Base-by-base conservation (phyloP, 1,284 basidiomycete genomes). In the Coniferiporia sulphurascens region DNA sequence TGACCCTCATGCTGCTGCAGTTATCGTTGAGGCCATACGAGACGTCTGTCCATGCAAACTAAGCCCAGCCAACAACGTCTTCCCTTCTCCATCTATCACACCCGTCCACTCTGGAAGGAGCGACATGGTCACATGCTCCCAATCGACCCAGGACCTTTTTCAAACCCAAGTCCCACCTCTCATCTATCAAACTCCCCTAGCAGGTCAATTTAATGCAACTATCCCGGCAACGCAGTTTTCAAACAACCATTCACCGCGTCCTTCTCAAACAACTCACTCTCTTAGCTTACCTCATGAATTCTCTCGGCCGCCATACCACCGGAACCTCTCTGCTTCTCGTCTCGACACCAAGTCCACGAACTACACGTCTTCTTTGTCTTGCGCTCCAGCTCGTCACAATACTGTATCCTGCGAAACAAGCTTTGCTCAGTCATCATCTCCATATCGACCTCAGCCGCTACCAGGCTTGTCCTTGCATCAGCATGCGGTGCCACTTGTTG, bases 1-100 rank as follows among this genome's bases (percentile, higher is more conserved):
- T 53, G 76, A 76, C 17, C 50, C 74, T n/a, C 61, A 68, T 1
- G 75, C 79, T 36, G 81, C 83, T 0, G 67, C 74, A 1, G 77
- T 80, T 62, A 86, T 87, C 64, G 79, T 89, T 60, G 76, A 83
- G 49, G 73, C 79, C 4, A 84, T 91, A 63, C 78, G 79, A 56
- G 75, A 78, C 19, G 78, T 89, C 44, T 90, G 88, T 67, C 88
- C 87, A 1, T 91, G 88, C 74, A 89, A 82, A 70, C 71, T 76
- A 48, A 84, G 77, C 58, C n/a, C 63, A 61, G 51, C 65, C 66
- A 53, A 48, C 48, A 21, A 64, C 63, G 6, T 61, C 65, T 35
- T 59, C 60, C 49, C 65, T 62, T 48, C 32, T 4, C 12, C 45
- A 8, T 22, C 52, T 9, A 43, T 36, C 34, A 5, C 5, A 5